Base-by-base conservation (phyloP, 2,329 filamentous ascomycete species). In the Penicillium hesseltinei region DNA sequence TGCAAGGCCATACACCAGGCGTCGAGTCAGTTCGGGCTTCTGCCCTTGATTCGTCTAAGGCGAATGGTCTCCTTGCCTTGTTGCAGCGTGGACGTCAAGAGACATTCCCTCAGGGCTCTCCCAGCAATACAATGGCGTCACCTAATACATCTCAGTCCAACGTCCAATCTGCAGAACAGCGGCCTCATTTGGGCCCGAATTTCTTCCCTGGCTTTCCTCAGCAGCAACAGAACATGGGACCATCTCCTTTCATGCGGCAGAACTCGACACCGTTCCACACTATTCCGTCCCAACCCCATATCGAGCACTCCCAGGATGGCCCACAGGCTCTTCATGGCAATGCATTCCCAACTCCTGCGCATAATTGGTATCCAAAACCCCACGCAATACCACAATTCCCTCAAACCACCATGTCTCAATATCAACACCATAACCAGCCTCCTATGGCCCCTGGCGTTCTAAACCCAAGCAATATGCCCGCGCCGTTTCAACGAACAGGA, bases 1-100 rank as follows among this genome's bases (percentile, higher is more conserved):
- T 47, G 7, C 66, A 60, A 47, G 57, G 46, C 33, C 56, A 53
- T 19, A 38, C 51, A 9, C 59, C 58, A 27, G 33, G 59, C 48
- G 40, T 53, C 6, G 60, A 60, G 25, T 46, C 66, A 35, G 56
- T 53, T 38, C 62, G 68, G 40, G 53, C 66, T 42, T 46, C 66
- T 39, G 59, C 64, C 21, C 59, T 71, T 17, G 76, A 77, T 42
- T 65, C 72, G 11, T 73, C 73, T 9, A 78, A 80, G 58, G 78
- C 80, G 0, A 82, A 80, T 65, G 80, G 80, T 36, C 76, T 88
- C 46, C 73, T 88, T 51, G 80, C 82, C 17, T 76, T 88, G 62
- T 75, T 88, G 42, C 76, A 79, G 60, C 75, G 75, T 46, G 72
- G 72, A 21, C 61, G 73, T 4, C 65, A 69, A 60, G 60, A 75